Conservation (phyloP, 2,329 filamentous ascomycete species). For the Beauveria medogensis region DNA sequence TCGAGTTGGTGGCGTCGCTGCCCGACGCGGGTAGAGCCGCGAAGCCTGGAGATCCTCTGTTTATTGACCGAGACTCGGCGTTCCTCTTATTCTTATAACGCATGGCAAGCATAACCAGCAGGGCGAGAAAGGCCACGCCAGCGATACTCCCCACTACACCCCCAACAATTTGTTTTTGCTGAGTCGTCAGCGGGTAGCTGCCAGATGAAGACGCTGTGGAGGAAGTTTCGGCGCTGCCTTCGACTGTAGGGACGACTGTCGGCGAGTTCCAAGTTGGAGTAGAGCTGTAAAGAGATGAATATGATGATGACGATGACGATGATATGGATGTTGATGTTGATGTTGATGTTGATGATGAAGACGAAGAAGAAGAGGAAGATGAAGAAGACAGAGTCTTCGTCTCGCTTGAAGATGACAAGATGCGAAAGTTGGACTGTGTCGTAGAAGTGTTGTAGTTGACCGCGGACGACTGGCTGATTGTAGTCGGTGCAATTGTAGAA, state of each 20-base stretch:
- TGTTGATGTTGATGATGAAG: not conserved
- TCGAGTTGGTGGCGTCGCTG: constrained; percentile 20
- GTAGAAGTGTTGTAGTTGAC: not conserved
- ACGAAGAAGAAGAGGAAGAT: not conserved
- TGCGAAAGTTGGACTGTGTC: not conserved
- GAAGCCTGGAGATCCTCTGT: constrained; percentile 19
- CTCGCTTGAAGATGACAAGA: not conserved
- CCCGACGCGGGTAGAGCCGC: constrained; percentile 17
- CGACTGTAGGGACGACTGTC: constrained; percentile 16
- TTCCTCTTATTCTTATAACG: constrained; percentile 46
- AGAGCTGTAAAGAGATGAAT: constrained; percentile 1
- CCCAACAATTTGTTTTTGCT: constrained; percentile 40
- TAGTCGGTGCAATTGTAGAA: not conserved
- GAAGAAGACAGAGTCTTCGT: not conserved
- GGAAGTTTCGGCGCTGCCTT: constrained; percentile 15
- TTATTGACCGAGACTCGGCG: constrained; percentile 15
- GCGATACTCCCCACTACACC: constrained; percentile 51
- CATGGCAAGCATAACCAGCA: constrained; percentile 46
- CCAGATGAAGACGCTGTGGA: constrained; percentile 11
- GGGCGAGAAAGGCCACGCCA: constrained; percentile 47
- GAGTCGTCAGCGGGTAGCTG: constrained; percentile 20
- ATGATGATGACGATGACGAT: not conserved
- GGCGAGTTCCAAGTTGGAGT: constrained; percentile 11
- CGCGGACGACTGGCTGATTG: not conserved
- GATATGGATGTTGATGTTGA: not conserved